Base-by-base conservation (phyloP, 2,329 filamentous ascomycete species). In the Sclerotinia trifoliorum region DNA sequence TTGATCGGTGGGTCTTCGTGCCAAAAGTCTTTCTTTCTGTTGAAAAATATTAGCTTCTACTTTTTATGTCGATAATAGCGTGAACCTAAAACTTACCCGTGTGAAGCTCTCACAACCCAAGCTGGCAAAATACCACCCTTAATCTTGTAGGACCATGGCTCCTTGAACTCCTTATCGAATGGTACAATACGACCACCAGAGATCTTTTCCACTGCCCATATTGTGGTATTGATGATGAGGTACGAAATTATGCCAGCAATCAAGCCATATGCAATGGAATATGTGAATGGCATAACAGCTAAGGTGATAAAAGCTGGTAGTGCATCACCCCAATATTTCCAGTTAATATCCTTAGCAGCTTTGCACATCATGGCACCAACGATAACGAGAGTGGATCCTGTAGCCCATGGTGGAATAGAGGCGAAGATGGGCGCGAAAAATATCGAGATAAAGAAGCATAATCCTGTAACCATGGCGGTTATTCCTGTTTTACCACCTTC, bases 381-480 rank as follows among this genome's bases (percentile, higher is more conserved):
- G 52, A 96, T 87, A 73, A 96, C 84, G 42, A 96, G 84, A 24
- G 93, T 93, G 77, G 90, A 93, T 60, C 93, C 93, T 0, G 93
- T 96, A 2, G 93, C 93, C 91, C 92, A 96, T 0, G 92, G 89
- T 5, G 93, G 93, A 68, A 96, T 95, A 0, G 91, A 94, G 11
- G 93, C 92, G 76, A 96, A 96, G 68, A 96, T 94, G 0, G 93
- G 93, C 0, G 93, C 92, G 77, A 96, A 96, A 83, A 96, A 96
- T 70, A 96, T 86, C 67, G 91, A 87, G 76, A 96, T 87, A 81
- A 96, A 90, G 83, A 96, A 96, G 80, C 90, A 93, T 61, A 96
- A 65, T 11, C 93, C 93, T 0, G 91, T 89, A 21, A 87, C 82
- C 78, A 94, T 91, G 57, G 92, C 88, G 0, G 92, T 94, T n/a